Conservation (phyloP, 495 filamentous ascomycete genomes). For the Penicillium turbatum region DNA sequence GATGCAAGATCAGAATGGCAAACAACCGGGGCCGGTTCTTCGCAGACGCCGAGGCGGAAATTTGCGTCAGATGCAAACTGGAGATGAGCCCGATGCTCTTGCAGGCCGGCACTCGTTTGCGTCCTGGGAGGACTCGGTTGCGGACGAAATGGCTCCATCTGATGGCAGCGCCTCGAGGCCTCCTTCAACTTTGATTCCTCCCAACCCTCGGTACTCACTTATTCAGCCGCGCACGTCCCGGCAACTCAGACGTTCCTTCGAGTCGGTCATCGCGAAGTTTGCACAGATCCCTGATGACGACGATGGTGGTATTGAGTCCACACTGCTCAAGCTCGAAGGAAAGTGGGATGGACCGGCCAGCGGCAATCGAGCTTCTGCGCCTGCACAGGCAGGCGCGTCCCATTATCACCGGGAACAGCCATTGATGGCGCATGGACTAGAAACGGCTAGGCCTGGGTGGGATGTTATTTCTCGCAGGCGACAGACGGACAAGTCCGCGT, state of each 20-base stretch:
- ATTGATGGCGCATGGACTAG: background rate
- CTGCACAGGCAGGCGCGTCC: background rate
- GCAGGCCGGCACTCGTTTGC: slow-evolving; percentile 65
- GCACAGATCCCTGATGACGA: slow-evolving; percentile 88
- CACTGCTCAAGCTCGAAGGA: slow-evolving; percentile 88
- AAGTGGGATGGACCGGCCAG: slow-evolving; percentile 48
- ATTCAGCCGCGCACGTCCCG: slow-evolving; percentile 73
- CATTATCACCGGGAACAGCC: background rate
- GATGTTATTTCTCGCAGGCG: slow-evolving; percentile 21
- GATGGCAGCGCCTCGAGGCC: slow-evolving; percentile 28
- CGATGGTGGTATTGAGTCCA: slow-evolving; percentile 90
- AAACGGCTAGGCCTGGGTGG: slow-evolving; percentile 9
- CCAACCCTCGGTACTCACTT: slow-evolving; percentile 53
- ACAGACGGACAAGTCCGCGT: slow-evolving; percentile 29
- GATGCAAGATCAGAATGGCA: slow-evolving; percentile 35
- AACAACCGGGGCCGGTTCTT: slow-evolving; percentile 52
- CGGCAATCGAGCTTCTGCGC: slow-evolving; percentile 1
- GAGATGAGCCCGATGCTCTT: slow-evolving; percentile 59
- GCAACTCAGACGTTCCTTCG: slow-evolving; percentile 79
- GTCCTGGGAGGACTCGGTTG: slow-evolving; percentile 65
- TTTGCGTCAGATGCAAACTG: slow-evolving; percentile 72
- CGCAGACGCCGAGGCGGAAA: slow-evolving; percentile 86
- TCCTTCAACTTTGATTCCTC: slow-evolving; percentile 33
- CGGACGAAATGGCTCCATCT: slow-evolving; percentile 25
- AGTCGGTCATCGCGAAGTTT: slow-evolving; percentile 82